Conservation (phyloP, 257 asterid genomes). For the Henckelia pumila region DNA sequence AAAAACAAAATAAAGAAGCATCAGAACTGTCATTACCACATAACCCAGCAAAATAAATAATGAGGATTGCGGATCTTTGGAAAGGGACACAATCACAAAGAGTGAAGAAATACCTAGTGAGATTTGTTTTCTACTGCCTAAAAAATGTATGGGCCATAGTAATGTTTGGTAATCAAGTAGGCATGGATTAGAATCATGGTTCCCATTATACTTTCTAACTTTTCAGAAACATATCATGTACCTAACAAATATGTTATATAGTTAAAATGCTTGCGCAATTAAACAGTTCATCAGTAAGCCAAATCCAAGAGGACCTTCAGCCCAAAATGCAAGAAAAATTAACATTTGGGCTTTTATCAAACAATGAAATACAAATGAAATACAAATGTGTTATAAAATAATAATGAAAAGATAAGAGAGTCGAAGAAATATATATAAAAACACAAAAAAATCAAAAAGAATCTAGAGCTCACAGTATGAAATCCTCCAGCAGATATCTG, state of each 20-base stretch:
- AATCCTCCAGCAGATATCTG: constrained; percentile 78
- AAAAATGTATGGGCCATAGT: too few relatives aligned
- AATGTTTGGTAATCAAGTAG: too few relatives aligned
- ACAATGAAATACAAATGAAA: constrained; percentile 28
- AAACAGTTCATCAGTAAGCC: constrained; percentile 86
- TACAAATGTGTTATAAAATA: not conserved
- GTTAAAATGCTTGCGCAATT: constrained; percentile 71
- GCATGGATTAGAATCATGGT: too few relatives aligned
- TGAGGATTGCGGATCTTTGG: too few relatives aligned
- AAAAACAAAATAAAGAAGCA: too few relatives aligned
- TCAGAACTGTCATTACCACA: too few relatives aligned
- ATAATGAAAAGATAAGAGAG: not conserved
- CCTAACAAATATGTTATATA: constrained; percentile 77
- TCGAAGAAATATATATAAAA: constrained; percentile 5
- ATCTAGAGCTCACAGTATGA: constrained; percentile 64
- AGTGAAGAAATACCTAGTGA: too few relatives aligned
- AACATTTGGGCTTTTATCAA: constrained; percentile 23
- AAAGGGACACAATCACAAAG: too few relatives aligned
- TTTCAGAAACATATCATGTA: constrained; percentile 41
- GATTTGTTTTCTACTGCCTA: too few relatives aligned
- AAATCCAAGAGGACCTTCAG: constrained; percentile 89
- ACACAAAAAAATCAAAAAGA: constrained; percentile 19
- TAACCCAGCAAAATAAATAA: too few relatives aligned
- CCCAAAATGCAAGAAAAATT: constrained; percentile 62
- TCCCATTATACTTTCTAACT: constrained; percentile 16